A percentile compares a stretch with the other conserved stretches of the same genome.
These are phyloP conservation scores for Trichoderma erinaceum DNA, from an alignment of 495 filamentous ascomycete species.

Conservation along the genomic window DNA sequence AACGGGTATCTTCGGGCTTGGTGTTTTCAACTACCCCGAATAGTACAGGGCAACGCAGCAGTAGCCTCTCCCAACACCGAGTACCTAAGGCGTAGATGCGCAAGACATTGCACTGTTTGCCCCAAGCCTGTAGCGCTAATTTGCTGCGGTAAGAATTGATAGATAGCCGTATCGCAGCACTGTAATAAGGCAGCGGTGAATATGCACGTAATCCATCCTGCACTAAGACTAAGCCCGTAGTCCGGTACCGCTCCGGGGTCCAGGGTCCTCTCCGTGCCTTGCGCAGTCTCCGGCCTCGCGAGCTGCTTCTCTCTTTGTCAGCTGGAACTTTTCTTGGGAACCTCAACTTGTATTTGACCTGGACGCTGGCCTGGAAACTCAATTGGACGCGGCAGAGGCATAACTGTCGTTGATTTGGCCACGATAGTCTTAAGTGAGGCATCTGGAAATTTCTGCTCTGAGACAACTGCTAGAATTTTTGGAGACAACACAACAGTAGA, in stretches of 20 bases:
- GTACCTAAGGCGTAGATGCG: no score
- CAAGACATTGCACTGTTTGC: no score
- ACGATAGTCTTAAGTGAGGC: background rate
- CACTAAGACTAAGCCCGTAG: conserved; percentile 5
- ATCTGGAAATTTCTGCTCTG: background rate
- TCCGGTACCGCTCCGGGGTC: conserved; percentile 12
- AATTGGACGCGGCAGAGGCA: background rate
- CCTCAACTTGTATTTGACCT: background rate
- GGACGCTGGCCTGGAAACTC: background rate
- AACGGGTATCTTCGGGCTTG: no score
- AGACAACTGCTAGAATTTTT: background rate
- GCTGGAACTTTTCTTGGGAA: background rate
- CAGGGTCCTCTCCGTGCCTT: background rate
- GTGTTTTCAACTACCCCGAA: no score
- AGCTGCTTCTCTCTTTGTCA: background rate
- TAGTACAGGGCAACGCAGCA: no score
- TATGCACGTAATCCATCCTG: background rate
- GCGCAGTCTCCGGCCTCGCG: background rate
- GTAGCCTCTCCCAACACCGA: no score
- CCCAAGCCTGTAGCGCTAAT: no score
- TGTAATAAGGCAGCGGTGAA: no score
- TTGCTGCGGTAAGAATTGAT: background rate
- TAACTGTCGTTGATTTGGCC: no score
- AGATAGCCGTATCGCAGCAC: background rate
- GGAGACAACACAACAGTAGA: background rate